Percentiles rank a stretch among this genome's conserved stretches.
Conservation (phyloP, 495 filamentous ascomycete genomes). For the Coniosporium apollinis region DNA sequence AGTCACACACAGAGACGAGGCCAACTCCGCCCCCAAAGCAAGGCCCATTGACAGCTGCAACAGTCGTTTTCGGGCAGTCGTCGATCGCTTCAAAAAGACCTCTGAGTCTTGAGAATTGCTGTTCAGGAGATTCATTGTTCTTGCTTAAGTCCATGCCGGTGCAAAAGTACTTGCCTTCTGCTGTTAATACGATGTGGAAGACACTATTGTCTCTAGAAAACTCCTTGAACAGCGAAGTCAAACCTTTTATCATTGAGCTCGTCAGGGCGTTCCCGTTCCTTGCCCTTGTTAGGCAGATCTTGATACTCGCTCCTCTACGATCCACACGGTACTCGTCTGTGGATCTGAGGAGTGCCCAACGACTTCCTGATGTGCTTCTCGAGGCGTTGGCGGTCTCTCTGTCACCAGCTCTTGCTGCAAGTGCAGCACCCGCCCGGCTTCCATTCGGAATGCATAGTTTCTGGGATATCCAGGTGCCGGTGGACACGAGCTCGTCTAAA, state of each 20-base stretch:
- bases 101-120: slow-evolving; percentile 15
- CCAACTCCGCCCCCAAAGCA: slow-evolving; percentile 27
- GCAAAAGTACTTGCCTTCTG: slow-evolving; percentile 26
- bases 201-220: slow-evolving; percentile 12
- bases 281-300: slow-evolving; percentile 20
- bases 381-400: background rate
- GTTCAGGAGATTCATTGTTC: slow-evolving; percentile 11
- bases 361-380: too few species aligned
- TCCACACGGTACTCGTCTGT: slow-evolving; percentile 7
- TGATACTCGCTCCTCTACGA: slow-evolving; percentile 18
- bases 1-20: slow-evolving; percentile 24
- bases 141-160: slow-evolving; percentile 26
- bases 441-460: slow-evolving; percentile 15
- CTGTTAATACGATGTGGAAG: slow-evolving; percentile 22
- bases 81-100: slow-evolving; percentile 20
- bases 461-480: slow-evolving; percentile 26
- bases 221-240: slow-evolving; percentile 12
- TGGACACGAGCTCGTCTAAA: slow-evolving; percentile 18
- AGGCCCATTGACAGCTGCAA: slow-evolving; percentile 23
- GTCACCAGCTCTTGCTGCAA: slow-evolving; percentile 10
- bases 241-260: slow-evolving; percentile 15
- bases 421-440: slow-evolving; percentile 22
- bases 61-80: slow-evolving; percentile 22
- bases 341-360: too few species aligned
- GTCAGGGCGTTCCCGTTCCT: slow-evolving; percentile 25